Evolutionary conservation across 768 basidiomycete species (phyloP).

Genomic region (Cystobasidium ongulense): DNA sequence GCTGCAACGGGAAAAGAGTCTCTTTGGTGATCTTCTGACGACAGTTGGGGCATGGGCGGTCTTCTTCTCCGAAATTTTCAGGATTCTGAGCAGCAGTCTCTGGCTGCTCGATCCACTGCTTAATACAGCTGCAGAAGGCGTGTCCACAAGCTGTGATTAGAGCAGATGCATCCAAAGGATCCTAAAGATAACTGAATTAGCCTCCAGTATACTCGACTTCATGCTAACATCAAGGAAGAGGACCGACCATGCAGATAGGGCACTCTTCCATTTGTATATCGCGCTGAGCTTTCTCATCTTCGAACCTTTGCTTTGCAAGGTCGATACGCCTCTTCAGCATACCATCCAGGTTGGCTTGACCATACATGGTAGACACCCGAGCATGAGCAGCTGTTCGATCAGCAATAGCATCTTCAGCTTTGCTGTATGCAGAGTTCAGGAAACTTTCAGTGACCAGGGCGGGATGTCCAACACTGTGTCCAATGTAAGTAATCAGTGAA

Average conservation of each 20-base stretch:
- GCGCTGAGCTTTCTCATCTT: neutral
- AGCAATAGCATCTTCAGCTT: neutral
- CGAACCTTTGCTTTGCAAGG: conserved; percentile 1
- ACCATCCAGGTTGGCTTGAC: neutral
- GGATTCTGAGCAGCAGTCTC: conserved; percentile 1
- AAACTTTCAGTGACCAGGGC: neutral
- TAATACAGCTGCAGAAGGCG: neutral
- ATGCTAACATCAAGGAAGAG: no score
- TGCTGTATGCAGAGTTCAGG: neutral
- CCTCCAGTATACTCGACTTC: no score
- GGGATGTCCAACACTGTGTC: neutral
- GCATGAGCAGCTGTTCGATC: neutral
- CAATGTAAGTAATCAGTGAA: no score
- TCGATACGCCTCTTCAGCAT: neutral
- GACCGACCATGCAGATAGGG: neutral
- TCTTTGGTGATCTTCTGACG: neutral
- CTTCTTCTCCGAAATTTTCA: neutral
- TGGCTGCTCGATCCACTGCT: neutral
- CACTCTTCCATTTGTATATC: neutral
- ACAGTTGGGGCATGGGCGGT: neutral
- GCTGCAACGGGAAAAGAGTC: neutral
- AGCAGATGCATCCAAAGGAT: neutral
- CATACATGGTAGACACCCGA: neutral
- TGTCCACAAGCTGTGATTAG: neutral
- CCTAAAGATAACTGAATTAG: no score